These are phyloP conservation scores for Rugonectria rugulosa DNA, from an alignment of 2,329 filamentous ascomycete genomes.

Conservation along the genomic window DNA sequence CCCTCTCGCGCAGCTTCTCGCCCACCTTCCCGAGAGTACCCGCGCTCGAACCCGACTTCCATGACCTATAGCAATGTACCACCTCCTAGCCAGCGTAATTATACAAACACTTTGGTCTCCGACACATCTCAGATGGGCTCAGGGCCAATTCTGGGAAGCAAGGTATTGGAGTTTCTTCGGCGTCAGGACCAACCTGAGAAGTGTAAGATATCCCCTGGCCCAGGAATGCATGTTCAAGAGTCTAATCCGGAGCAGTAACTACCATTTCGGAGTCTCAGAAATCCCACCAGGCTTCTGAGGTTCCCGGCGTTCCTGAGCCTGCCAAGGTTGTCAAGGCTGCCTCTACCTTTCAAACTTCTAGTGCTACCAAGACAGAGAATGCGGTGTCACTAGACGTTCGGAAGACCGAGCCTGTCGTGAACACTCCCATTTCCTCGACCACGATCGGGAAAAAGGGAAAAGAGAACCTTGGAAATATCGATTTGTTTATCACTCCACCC, in stretches of 20 bases:
- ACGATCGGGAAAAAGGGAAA: too few species aligned
- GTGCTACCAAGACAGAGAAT: too few species aligned
- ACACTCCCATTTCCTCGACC: too few species aligned
- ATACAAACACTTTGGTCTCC: constrained; percentile 20
- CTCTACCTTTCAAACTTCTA: too few species aligned
- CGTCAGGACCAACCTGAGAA: constrained; percentile 17
- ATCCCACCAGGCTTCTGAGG: too few species aligned
- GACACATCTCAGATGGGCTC: constrained; percentile 14
- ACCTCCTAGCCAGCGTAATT: constrained; percentile 30
- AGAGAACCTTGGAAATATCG: too few species aligned
- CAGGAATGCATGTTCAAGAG: too few species aligned
- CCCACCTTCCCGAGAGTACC: not conserved
- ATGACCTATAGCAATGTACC: constrained; percentile 19
- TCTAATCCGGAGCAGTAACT: constrained; percentile 13
- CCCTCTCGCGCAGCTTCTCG: not conserved
- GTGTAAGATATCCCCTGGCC: constrained; percentile 3
- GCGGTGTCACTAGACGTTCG: too few species aligned
- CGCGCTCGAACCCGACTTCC: not conserved
- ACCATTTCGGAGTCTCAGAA: not conserved
- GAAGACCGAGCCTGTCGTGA: too few species aligned
- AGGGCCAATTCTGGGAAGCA: constrained; percentile 32
- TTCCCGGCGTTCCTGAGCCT: too few species aligned
- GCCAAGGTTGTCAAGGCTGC: too few species aligned
- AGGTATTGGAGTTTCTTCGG: constrained; percentile 33
- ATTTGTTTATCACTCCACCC: too few species aligned